A percentile compares a stretch with the other conserved stretches of the same genome.
Conservation (phyloP, 2,329 filamentous ascomycete genomes). For the Trichophyton mentagrophytes region DNA sequence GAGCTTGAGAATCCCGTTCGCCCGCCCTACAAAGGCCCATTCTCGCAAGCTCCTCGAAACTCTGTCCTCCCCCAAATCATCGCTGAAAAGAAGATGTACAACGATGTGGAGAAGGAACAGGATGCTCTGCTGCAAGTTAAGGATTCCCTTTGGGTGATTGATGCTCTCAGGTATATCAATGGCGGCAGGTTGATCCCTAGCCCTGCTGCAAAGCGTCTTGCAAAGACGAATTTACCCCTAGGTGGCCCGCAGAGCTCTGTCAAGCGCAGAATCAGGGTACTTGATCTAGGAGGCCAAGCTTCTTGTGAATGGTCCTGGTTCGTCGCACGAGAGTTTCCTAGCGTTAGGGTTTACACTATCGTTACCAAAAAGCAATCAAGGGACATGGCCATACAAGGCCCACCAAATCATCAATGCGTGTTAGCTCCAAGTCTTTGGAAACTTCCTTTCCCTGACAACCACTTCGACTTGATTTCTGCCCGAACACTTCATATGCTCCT, state of each 20-base stretch:
- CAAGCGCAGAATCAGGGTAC: slow-evolving; percentile 47
- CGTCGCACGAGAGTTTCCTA: slow-evolving; percentile 71
- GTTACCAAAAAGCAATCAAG: slow-evolving; percentile 61
- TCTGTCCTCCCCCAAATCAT: slow-evolving; percentile 51
- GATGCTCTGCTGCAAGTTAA: slow-evolving; percentile 62
- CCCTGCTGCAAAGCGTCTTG: slow-evolving; percentile 33
- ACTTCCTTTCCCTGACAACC: slow-evolving; percentile 70
- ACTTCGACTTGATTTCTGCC: slow-evolving; percentile 86
- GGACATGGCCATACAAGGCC: slow-evolving; percentile 66
- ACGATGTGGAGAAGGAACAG: slow-evolving; percentile 56
- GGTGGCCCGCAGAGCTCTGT: slow-evolving; percentile 19
- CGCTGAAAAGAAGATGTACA: slow-evolving; percentile 30
- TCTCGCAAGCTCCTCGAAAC: slow-evolving; percentile 60
- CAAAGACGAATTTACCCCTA: slow-evolving; percentile 18
- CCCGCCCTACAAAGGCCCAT: slow-evolving; percentile 57
- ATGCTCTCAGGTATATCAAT: slow-evolving; percentile 48
- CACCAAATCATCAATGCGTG: slow-evolving; percentile 74
- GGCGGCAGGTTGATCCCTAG: slow-evolving; percentile 48
- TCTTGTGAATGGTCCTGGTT: slow-evolving; percentile 95
- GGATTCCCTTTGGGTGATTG: slow-evolving; percentile 48
- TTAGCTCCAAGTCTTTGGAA: slow-evolving; percentile 63
- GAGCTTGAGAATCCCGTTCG: slow-evolving; percentile 59
- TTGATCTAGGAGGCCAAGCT: slow-evolving; percentile 76
- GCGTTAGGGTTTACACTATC: slow-evolving; percentile 77
- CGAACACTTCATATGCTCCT: slow-evolving; percentile 75